Conservation (phyloP, 352 stramenopile species). For the Paralagenidium karlingii region DNA sequence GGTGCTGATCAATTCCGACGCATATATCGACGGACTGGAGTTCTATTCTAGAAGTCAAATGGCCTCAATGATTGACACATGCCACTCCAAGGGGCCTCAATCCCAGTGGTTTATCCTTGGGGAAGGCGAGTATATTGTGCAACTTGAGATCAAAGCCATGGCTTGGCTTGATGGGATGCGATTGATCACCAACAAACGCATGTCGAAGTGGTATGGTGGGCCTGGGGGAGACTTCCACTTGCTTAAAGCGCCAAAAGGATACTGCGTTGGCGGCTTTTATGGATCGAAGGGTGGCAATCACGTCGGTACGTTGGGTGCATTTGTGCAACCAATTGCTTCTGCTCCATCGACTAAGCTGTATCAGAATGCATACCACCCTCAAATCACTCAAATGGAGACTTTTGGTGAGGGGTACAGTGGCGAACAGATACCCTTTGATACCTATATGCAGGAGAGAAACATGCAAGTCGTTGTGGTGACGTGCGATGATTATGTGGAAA, state of each 20-base stretch:
- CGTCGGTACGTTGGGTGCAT: constrained; percentile 32
- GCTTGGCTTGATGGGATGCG: constrained; percentile 55
- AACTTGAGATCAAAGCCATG: constrained; percentile 36
- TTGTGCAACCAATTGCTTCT: too few relatives aligned
- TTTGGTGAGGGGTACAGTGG: constrained; percentile 7
- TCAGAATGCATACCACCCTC: constrained; percentile 1
- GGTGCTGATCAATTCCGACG: constrained; percentile 18
- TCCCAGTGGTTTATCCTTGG: constrained; percentile 30
- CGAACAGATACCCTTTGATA: background rate
- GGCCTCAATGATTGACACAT: constrained; percentile 10
- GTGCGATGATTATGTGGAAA: constrained; percentile 22
- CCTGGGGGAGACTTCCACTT: constrained; percentile 29
- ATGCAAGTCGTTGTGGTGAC: constrained; percentile 16
- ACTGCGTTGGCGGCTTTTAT: constrained; percentile 35
- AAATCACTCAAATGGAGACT: background rate
- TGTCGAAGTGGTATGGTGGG: constrained; percentile 42
- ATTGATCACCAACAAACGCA: constrained; percentile 43
- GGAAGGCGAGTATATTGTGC: constrained; percentile 33
- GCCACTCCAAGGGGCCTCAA: too few relatives aligned
- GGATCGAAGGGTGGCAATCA: constrained; percentile 27
- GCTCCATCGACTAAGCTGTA: too few relatives aligned
- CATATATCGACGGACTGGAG: constrained; percentile 33
- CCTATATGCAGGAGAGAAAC: background rate
- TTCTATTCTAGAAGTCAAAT: constrained; percentile 19
- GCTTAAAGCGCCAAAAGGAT: constrained; percentile 23